A percentile compares a stretch with the other conserved stretches of the same genome.
Evolutionary conservation across 2,329 filamentous ascomycete genomes (phyloP).

Genomic region (Clarireedia hainanense): DNA sequence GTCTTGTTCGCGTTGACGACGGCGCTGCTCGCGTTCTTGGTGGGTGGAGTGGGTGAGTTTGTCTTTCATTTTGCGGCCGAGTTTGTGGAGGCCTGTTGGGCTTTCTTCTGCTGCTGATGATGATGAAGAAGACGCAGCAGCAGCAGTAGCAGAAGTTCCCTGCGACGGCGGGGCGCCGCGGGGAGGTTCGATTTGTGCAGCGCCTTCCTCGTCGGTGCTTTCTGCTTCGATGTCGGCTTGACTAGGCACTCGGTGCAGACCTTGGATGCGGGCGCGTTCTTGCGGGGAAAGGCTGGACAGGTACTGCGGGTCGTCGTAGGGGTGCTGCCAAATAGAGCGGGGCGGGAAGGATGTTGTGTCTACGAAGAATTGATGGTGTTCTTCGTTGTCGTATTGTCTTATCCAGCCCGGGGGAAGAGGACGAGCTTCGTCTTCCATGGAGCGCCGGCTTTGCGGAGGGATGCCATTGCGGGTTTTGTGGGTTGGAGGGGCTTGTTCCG

Average conservation of each 20-base stretch:
- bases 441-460: slow-evolving; percentile 42
- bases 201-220: slow-evolving; percentile 38
- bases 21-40: slow-evolving; percentile 40
- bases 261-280: slow-evolving; percentile 41
- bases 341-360: slow-evolving; percentile 47
- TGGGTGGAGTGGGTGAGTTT: slow-evolving; percentile 50
- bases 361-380: slow-evolving; percentile 55
- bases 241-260: slow-evolving; percentile 29
- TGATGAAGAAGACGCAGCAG: background rate
- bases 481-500: slow-evolving; percentile 23
- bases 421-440: slow-evolving; percentile 53
- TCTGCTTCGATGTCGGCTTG: slow-evolving; percentile 36
- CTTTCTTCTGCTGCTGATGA: slow-evolving; percentile 16
- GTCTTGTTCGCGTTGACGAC: slow-evolving; percentile 38
- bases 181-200: slow-evolving; percentile 22
- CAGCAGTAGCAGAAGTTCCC: too few species aligned
- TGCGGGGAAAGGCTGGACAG: slow-evolving; percentile 38
- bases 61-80: slow-evolving; percentile 52
- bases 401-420: slow-evolving; percentile 49
- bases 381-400: slow-evolving; percentile 44
- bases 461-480: slow-evolving; percentile 41
- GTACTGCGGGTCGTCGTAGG: slow-evolving; percentile 50
- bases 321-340: slow-evolving; percentile 53
- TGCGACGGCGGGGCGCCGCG: too few species aligned
- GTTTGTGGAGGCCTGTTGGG: slow-evolving; percentile 31